These are phyloP conservation scores for Lasiodiplodia theobromae DNA, from an alignment of 2,329 filamentous ascomycete genomes.

Conservation along the genomic window DNA sequence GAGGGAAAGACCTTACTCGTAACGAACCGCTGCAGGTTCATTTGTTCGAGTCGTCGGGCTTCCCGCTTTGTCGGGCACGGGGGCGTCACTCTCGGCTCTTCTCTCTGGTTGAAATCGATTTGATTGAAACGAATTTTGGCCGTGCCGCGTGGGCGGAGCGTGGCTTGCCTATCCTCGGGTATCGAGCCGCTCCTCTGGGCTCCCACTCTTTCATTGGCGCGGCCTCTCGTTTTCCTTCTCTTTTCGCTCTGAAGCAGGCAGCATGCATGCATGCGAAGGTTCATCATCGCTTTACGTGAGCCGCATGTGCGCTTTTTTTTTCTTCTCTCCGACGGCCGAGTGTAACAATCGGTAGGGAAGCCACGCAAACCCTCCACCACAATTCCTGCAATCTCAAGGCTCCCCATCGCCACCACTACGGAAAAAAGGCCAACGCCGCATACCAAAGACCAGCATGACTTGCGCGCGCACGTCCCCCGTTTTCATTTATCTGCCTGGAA, in stretches of 20 bases:
- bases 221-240: too few species aligned
- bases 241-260: not conserved
- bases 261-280: not conserved
- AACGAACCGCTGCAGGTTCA: constrained; percentile 23
- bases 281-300: not conserved
- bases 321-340: not conserved
- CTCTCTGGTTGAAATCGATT: not conserved
- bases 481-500: not conserved
- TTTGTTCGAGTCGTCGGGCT: not conserved
- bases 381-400: not conserved
- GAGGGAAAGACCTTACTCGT: not conserved
- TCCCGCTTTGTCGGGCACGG: not conserved
- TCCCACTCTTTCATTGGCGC: not conserved
- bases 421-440: not conserved
- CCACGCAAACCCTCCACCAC: not conserved
- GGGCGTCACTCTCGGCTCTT: not conserved
- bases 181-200: constrained; percentile 21
- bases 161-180: constrained; percentile 1
- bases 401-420: not conserved
- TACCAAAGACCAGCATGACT: not conserved
- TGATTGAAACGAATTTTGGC: not conserved
- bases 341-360: not conserved
- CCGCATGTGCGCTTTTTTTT: not conserved
- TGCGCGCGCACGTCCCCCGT: not conserved
- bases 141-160: not conserved